A percentile compares a stretch with the other conserved stretches of the same genome.
These are phyloP conservation scores for Opeltia flavorubescens DNA, from an alignment of 495 filamentous ascomycete species.

Conservation along the genomic window DNA sequence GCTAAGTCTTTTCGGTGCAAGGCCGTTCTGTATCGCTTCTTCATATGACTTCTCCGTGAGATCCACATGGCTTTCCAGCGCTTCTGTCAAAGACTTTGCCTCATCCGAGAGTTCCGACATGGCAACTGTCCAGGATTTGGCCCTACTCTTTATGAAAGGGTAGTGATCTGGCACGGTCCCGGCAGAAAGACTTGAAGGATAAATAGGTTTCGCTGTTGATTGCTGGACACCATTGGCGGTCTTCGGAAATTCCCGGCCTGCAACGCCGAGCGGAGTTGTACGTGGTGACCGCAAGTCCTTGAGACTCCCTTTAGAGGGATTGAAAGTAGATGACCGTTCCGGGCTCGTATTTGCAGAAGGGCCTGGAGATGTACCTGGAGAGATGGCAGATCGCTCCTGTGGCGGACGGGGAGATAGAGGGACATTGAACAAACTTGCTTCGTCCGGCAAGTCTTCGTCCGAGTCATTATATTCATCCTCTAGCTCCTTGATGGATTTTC, in stretches of 20 bases:
- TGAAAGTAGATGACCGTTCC: conserved; percentile 25
- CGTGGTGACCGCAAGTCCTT: conserved; percentile 8
- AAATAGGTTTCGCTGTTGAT: neutral
- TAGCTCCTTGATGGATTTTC: conserved; percentile 65
- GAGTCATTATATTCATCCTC: conserved; percentile 81
- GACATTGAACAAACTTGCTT: conserved; percentile 83
- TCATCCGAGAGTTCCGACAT: conserved; percentile 72
- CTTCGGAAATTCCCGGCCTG: neutral
- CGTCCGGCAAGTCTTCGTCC: conserved; percentile 87
- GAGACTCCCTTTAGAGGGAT: conserved; percentile 1
- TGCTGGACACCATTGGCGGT: neutral
- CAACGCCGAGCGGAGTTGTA: conserved; percentile 20
- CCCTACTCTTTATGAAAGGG: conserved; percentile 35
- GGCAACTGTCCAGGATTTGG: conserved; percentile 76
- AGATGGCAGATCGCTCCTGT: conserved; percentile 40
- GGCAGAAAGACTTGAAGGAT: conserved; percentile 18
- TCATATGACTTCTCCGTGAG: conserved; percentile 39
- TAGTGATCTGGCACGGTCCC: conserved; percentile 17
- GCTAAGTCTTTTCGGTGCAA: conserved; percentile 28
- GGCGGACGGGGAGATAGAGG: conserved; percentile 80
- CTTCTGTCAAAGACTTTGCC: conserved; percentile 76
- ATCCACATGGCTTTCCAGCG: conserved; percentile 72
- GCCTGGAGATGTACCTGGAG: conserved; percentile 33
- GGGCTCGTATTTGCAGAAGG: conserved; percentile 40
- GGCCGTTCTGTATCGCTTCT: conserved; percentile 35